A percentile compares a stretch with the other conserved stretches of the same genome.
These are phyloP conservation scores for Phytopythium aichiense DNA, from an alignment of 352 stramenopile species.

Conservation along the genomic window DNA sequence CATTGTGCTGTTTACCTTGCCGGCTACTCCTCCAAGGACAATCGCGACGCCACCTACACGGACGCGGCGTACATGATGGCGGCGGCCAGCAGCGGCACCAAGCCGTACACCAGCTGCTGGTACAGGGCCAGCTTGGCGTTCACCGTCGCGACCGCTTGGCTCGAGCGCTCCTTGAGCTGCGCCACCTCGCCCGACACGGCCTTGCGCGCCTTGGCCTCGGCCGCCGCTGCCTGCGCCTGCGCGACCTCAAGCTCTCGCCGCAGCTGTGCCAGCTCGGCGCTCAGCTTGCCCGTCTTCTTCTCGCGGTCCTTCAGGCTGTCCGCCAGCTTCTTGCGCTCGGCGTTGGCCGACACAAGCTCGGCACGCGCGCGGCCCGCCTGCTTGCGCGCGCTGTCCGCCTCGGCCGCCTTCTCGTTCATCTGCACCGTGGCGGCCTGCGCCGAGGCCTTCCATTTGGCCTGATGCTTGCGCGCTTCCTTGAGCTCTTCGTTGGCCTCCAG, in stretches of 20 bases:
- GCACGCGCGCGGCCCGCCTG: constrained; percentile 47
- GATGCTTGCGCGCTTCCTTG: constrained; percentile 59
- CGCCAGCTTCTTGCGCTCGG: constrained; percentile 41
- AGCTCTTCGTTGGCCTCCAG: constrained; percentile 73
- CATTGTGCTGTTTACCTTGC: not conserved
- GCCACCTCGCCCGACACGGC: constrained; percentile 32
- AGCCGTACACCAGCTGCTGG: constrained; percentile 43
- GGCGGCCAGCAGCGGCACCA: constrained; percentile 52
- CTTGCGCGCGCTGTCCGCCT: constrained; percentile 63
- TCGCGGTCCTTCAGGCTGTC: constrained; percentile 64
- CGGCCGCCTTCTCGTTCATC: constrained; percentile 60
- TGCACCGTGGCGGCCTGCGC: constrained; percentile 52
- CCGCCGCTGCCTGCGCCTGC: constrained; percentile 15
- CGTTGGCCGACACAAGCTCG: constrained; percentile 40
- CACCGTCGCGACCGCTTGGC: constrained; percentile 20
- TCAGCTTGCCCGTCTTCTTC: constrained; percentile 64
- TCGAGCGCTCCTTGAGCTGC: constrained; percentile 32
- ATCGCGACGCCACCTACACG: constrained; percentile 22
- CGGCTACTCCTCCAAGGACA: not conserved
- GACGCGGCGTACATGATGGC: constrained; percentile 47
- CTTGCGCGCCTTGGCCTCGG: constrained; percentile 29
- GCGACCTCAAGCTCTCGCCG: constrained; percentile 33
- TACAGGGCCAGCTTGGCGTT: constrained; percentile 51
- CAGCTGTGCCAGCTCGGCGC: constrained; percentile 44
- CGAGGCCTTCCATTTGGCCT: constrained; percentile 73